phyloP scores from a whole-genome alignment of 169 alveolate genomes.

The Plasmodium inui region DNA sequence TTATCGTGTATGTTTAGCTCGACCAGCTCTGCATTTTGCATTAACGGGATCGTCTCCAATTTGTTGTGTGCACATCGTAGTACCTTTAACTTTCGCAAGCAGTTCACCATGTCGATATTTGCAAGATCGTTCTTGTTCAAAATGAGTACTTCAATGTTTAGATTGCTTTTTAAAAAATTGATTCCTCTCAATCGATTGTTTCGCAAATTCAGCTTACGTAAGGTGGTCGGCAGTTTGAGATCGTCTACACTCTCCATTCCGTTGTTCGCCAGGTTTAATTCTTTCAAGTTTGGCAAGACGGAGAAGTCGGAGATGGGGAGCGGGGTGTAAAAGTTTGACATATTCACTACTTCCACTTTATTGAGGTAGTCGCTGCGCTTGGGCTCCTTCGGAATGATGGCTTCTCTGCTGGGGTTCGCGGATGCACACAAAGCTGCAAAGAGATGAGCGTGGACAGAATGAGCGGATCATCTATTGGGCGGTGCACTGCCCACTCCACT shows the following conservation, averaged over 20 bases:
- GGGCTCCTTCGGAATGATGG: not conserved
- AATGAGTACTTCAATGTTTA: constrained; percentile 15
- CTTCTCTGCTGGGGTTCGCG: not conserved
- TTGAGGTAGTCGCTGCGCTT: not conserved
- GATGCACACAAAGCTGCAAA: not conserved
- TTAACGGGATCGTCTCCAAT: constrained; percentile 20
- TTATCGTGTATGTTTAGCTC: constrained; percentile 54
- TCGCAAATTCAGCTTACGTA: constrained; percentile 26
- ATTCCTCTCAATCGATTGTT: constrained; percentile 20
- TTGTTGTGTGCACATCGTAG: constrained; percentile 53
- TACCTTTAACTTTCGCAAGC: constrained; percentile 23
- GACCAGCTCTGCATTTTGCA: constrained; percentile 13
- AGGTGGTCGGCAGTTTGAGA: constrained; percentile 21
- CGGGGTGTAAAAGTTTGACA: constrained; percentile 19
- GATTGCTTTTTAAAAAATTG: constrained; percentile 13
- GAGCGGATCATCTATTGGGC: not conserved
- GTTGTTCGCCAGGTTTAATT: constrained; percentile 31
- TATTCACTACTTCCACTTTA: not conserved
- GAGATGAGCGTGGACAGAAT: too few relatives aligned
- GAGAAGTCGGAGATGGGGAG: not conserved
- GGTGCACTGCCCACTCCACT: not conserved
- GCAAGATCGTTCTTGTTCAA: constrained; percentile 30
- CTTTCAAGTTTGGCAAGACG: not conserved
- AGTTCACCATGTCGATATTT: constrained; percentile 7
- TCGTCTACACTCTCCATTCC: constrained; percentile 26